A percentile compares a stretch with the other conserved stretches of the same genome.
Evolutionary conservation across 1,284 basidiomycete species (phyloP).

Genomic region (Microbotryum violaceum): DNA sequence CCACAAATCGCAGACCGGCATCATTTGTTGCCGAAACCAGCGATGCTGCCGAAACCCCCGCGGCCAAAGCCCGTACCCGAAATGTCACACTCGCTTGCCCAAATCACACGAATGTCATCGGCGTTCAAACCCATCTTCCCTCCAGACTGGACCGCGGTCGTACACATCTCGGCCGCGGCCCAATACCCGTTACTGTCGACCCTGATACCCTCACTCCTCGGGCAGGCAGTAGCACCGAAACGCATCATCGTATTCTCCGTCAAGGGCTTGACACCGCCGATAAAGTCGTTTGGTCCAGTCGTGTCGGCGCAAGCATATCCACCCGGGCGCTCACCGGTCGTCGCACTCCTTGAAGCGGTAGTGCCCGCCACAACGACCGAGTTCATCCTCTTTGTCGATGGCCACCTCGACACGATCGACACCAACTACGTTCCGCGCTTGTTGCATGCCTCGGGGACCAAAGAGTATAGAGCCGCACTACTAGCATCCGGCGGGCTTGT

Average conservation of each 20-base stretch:
- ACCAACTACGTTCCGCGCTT: conserved; percentile 10
- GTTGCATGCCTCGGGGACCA: conserved; percentile 25
- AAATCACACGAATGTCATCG: conserved; percentile 21
- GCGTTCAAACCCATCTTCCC: conserved; percentile 4
- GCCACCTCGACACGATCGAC: conserved; percentile 1
- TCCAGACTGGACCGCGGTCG: conserved; percentile 19
- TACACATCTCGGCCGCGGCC: conserved; percentile 18
- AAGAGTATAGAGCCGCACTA: conserved; percentile 12
- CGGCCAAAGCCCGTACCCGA: conserved; percentile 11
- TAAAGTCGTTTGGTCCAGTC: not conserved
- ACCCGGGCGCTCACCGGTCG: not conserved
- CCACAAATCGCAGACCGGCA: conserved; percentile 7
- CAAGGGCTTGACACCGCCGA: not conserved
- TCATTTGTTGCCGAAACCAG: conserved; percentile 15
- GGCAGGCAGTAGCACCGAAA: conserved; percentile 10
- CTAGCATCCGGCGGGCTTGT: conserved; percentile 21
- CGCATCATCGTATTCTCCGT: conserved; percentile 17
- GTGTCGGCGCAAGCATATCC: conserved; percentile 6
- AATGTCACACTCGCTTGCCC: conserved; percentile 13
- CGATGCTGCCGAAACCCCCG: conserved; percentile 12
- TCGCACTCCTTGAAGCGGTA: conserved; percentile 7
- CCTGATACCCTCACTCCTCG: conserved; percentile 10
- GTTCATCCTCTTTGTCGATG: conserved; percentile 18
- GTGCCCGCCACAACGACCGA: not conserved
- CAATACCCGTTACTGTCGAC: conserved; percentile 12